Evolutionary conservation across 2,329 filamentous ascomycete species (phyloP), one percentile per base, ranked within the genome.

Genomic region (Fusarium buxicola): DNA sequence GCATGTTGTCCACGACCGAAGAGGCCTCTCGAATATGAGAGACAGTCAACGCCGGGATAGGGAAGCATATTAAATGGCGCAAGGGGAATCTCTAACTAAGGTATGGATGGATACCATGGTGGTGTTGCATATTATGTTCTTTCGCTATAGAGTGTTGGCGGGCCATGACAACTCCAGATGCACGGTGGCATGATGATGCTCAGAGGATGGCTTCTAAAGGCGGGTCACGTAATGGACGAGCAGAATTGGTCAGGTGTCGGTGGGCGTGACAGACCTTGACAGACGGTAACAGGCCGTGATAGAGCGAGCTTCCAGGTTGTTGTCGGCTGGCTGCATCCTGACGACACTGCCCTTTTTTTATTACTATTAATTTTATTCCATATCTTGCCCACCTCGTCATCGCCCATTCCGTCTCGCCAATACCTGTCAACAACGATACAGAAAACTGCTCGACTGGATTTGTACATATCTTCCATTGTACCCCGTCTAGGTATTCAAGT

Each of bases 31-130:
- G 53, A 27, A 8, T 27, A 25, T 38, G 45, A 47, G 49, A 64
- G 38, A 54, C 48, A 31, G 51, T 43, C 31, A 36, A 43, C 38
- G 43, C 43, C 39, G 38, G 58, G 48, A 47, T 28, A 53, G 63
- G 59, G 60, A 66, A 65, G 65, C 58, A 71, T 69, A 56, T 65
- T 58, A 62, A 66, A 58, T 50, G 69, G 67, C 69, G 69, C 59
- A 71, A 63, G 45, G 55, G 61, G 57, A 52, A 60, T 57, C 41
- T 59, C 41, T 47, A 52, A 49, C 63, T 55, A 65, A 63, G 64
- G 58, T 21, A 21, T 21, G 21, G 50, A 45, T 40, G 36, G 55
- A 59, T 69, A 66, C 57, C 60, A 70, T 55, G 60, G 48, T 57
- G 57, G 48, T 57, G 57, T 55, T 68, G 66, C 58, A 68, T 69